phyloP scores from a whole-genome alignment of 2,329 filamentous ascomycete genomes.

The Arachnopeziza araneosa region DNA sequence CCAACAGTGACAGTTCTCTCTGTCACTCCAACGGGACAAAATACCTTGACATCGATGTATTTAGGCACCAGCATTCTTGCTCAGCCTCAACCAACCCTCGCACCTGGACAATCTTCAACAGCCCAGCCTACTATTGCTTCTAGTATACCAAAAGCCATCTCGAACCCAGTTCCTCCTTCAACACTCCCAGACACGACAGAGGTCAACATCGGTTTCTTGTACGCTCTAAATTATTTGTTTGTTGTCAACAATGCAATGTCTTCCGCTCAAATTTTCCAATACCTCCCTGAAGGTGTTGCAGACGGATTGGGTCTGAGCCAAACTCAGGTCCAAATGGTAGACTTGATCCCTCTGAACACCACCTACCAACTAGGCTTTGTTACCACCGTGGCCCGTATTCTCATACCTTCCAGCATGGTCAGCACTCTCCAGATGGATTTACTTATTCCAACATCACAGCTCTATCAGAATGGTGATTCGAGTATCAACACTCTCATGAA shows the following conservation, averaged over 20 bases:
- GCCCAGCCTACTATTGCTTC: constrained; percentile 21
- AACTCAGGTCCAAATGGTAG: constrained; percentile 58
- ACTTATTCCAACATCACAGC: constrained; percentile 60
- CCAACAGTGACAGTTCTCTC: not conserved
- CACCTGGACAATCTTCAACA: constrained; percentile 11
- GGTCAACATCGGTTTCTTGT: constrained; percentile 81
- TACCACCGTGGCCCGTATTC: constrained; percentile 72
- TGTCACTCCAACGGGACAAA: constrained; percentile 24
- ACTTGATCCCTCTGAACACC: constrained; percentile 73
- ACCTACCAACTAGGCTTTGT: constrained; percentile 64
- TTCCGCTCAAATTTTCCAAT: constrained; percentile 78
- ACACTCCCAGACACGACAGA: constrained; percentile 53
- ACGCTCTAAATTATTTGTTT: constrained; percentile 77
- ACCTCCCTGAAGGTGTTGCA: constrained; percentile 58
- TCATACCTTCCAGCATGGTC: constrained; percentile 67
- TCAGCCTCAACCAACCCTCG: constrained; percentile 15
- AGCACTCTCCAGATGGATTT: constrained; percentile 64
- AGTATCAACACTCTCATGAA: constrained; percentile 68
- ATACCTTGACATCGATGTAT: constrained; percentile 20
- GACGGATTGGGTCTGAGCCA: constrained; percentile 44
- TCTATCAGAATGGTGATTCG: constrained; percentile 65
- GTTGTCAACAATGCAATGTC: constrained; percentile 67
- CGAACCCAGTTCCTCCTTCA: constrained; percentile 17
- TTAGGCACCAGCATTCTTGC: constrained; percentile 25
- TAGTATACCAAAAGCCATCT: constrained; percentile 26